phyloP scores from a whole-genome alignment of 257 asterid genomes.

The Voacanga thouarsii region DNA sequence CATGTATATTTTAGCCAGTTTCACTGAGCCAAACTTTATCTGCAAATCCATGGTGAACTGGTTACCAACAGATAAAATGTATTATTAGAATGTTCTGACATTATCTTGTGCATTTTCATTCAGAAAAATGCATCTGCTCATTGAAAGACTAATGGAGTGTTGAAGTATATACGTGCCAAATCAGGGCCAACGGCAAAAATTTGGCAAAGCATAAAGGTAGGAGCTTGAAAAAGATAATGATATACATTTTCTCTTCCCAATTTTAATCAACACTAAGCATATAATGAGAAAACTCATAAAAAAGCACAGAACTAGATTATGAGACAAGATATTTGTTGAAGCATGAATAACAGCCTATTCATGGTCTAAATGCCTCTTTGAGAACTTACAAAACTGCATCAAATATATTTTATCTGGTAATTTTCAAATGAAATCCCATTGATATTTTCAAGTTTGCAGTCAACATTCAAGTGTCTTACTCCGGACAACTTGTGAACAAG shows the following conservation, averaged over 20 bases:
- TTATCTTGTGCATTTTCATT: neutral
- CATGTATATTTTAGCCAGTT: constrained; percentile 83
- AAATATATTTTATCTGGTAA: neutral
- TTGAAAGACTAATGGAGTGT: neutral
- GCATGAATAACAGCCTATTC: neutral
- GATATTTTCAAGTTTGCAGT: neutral
- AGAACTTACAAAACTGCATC: neutral
- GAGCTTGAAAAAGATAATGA: neutral
- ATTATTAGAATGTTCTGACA: neutral
- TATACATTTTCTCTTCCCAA: neutral
- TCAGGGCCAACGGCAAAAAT: neutral
- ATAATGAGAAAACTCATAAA: neutral
- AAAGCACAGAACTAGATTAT: neutral
- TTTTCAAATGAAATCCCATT: neutral
- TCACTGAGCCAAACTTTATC: constrained; percentile 83
- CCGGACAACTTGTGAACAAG: neutral
- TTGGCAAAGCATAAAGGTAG: neutral
- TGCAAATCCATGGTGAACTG: constrained; percentile 23
- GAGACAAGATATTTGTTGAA: neutral
- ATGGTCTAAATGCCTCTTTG: neutral
- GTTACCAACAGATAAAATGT: neutral
- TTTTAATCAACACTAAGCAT: neutral
- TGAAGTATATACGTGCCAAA: neutral
- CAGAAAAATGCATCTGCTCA: neutral
- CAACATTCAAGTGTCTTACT: neutral